Evolutionary conservation across 495 filamentous ascomycete genomes (phyloP).

Genomic region (Trichocladium antarcticum): DNA sequence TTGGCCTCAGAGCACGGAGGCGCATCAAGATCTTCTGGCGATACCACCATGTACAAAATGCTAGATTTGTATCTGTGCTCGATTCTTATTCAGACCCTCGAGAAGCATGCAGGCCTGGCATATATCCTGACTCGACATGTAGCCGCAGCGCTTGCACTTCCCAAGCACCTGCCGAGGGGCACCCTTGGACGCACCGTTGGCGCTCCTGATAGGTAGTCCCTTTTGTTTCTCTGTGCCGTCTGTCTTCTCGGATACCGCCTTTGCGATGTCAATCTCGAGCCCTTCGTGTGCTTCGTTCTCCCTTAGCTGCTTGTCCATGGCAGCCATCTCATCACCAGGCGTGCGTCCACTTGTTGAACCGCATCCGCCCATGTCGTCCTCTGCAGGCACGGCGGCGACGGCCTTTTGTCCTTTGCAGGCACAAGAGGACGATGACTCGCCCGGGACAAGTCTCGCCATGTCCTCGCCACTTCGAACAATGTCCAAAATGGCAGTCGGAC

Average conservation of each 20-base stretch:
- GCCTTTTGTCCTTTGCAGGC: conserved; percentile 30
- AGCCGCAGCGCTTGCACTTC: conserved; percentile 78
- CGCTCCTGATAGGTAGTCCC: conserved; percentile 14
- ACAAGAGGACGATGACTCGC: conserved; percentile 31
- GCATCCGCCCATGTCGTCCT: conserved; percentile 60
- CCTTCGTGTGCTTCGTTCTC: conserved; percentile 53
- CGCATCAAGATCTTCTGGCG: not conserved
- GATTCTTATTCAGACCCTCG: conserved; percentile 83
- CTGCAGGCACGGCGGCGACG: conserved; percentile 36
- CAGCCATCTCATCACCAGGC: conserved; percentile 79
- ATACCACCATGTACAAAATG: conserved; percentile 7
- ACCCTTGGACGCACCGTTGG: conserved; percentile 17
- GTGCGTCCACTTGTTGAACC: conserved; percentile 60
- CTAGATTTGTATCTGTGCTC: conserved; percentile 63
- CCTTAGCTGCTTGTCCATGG: conserved; percentile 70
- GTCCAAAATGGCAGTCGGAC: conserved; percentile 88
- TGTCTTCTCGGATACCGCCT: conserved; percentile 22
- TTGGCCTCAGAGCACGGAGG: not conserved
- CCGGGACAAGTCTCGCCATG: conserved; percentile 79
- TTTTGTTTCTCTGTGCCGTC: conserved; percentile 5
- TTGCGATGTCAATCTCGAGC: conserved; percentile 61
- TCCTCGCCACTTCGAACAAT: conserved; percentile 92
- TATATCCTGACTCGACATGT: conserved; percentile 87
- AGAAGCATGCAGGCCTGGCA: conserved; percentile 91
- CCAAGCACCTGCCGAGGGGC: conserved; percentile 57